Evolutionary conservation across 306 rosid species (phyloP), one percentile per base, ranked within the genome.

Genomic region (Inga oerstediana): DNA sequence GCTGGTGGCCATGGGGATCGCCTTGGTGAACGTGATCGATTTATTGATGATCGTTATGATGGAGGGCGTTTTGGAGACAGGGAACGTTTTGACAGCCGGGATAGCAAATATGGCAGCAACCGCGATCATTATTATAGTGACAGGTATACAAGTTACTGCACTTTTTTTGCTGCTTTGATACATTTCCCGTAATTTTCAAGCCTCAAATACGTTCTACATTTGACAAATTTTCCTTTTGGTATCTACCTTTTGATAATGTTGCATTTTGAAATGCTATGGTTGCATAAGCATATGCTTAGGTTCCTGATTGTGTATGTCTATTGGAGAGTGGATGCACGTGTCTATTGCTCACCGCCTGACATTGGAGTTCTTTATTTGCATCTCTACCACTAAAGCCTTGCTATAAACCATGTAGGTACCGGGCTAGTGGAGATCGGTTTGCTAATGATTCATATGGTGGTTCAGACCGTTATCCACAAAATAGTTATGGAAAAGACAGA

Each of bases 1-100:
- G 86, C 48, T 76, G 90, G 89, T 82, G 92, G 89, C 2, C 93
- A 89, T 74, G 96, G 93, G 54, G 97, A 92, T 82, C 95, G 97
- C 81, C 88, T 92, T 77, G 85, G 93, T 67, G 98, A 91, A 41
- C 93, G 90, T 70, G 95, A 89, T 75, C 92, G 98, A 44, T 91
- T 86, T 30, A 7, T 82, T 13, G 94, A 92, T 85, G 98, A 91
- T 54, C 99, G 93, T 59, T 92, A 92, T 84, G 97, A 94, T 64
- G 93, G 93, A 77, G 97, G 97, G 48, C 94, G 97, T 52, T 90
- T 85, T 83, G 97, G 94, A 68, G 97, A 94, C 32, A 89, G 91
- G 91, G 97, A 92, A 72, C 97, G 91, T 39, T 82, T 91, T 80
- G 98, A 97, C 76, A 85, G 80, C 86, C 90, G 95, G 17, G 99